Conservation (phyloP, 2,329 filamentous ascomycete species). For the Fusarium burgessii region DNA sequence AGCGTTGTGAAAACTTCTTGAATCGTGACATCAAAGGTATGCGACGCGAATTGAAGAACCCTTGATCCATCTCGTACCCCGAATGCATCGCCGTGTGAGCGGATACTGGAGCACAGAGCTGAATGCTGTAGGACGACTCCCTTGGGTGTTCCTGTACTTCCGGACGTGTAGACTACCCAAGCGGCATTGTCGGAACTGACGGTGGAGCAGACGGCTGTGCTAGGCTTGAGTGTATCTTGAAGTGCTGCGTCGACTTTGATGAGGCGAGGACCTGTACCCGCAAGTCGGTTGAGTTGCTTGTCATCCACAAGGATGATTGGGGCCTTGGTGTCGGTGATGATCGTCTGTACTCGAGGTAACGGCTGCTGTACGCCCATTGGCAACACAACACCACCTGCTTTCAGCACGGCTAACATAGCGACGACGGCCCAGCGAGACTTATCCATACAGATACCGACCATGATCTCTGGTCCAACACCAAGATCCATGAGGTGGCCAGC, state of each 20-base stretch:
- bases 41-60: constrained; percentile 6
- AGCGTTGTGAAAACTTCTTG: constrained; percentile 7
- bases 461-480: not conserved
- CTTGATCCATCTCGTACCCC: not conserved
- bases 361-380: not conserved
- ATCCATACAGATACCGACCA: not conserved
- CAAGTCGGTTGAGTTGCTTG: not conserved
- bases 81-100: not conserved
- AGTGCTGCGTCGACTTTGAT: not conserved
- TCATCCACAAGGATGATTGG: not conserved
- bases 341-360: not conserved
- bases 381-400: not conserved
- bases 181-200: not conserved
- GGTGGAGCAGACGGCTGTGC: not conserved
- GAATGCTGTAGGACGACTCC: not conserved
- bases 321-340: not conserved
- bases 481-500: not conserved
- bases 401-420: not conserved
- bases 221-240: not conserved
- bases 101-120: not conserved
- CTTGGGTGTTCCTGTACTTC: constrained; percentile 4
- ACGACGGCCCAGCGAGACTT: not conserved
- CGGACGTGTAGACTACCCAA: constrained; percentile 6
- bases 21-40: not conserved
- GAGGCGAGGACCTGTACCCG: not conserved